Conservation (phyloP, 495 filamentous ascomycete species). For the Podospora conica region DNA sequence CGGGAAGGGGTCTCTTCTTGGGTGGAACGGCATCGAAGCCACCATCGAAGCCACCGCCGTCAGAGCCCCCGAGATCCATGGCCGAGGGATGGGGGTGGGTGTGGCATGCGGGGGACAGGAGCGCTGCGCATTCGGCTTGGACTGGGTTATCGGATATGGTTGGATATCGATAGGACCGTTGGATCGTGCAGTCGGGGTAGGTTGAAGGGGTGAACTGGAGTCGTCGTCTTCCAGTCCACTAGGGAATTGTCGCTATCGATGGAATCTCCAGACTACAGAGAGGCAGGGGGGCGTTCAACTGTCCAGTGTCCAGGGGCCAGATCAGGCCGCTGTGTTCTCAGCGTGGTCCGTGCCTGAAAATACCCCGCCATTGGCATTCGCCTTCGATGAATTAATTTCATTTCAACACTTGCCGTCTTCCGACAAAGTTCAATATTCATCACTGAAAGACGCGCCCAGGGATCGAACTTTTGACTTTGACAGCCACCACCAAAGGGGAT, state of each 20-base stretch:
- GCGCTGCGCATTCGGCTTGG: conserved; percentile 2
- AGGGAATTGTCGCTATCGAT: neutral
- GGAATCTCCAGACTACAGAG: neutral
- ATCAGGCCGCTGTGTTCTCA: neutral
- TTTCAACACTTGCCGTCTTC: neutral
- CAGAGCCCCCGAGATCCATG: conserved; percentile 54
- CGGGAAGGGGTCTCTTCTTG: conserved; percentile 56
- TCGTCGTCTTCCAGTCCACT: neutral
- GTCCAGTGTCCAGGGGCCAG: too few relatives aligned
- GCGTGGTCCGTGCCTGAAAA: neutral
- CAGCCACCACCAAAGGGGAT: neutral
- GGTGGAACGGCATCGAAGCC: conserved; percentile 34
- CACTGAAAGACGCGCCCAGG: neutral
- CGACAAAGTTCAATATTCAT: too few relatives aligned
- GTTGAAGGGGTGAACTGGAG: neutral
- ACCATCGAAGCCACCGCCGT: conserved; percentile 35
- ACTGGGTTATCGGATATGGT: neutral
- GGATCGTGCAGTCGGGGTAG: neutral
- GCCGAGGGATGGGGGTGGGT: conserved; percentile 14
- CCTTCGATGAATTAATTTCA: neutral
- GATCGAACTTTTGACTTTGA: neutral
- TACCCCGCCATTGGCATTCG: neutral
- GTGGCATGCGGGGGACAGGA: conserved; percentile 18
- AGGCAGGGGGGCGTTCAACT: neutral
- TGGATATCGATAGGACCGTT: neutral